Base-by-base conservation (phyloP, 345 rosid species). In the Eucalyptus erythrocorys region DNA sequence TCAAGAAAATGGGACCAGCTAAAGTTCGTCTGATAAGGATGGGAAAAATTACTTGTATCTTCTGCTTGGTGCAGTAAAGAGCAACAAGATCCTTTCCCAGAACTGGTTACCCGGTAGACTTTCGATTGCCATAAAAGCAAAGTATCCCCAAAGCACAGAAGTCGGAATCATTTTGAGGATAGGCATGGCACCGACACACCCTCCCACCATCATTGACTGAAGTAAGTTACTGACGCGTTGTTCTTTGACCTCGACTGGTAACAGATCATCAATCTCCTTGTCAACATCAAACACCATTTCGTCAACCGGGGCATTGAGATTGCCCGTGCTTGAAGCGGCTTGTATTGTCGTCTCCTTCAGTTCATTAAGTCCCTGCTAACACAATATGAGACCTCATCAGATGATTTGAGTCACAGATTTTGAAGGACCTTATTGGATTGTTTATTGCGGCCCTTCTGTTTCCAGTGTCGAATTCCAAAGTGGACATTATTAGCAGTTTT, bases 41-140 rank as follows among this genome's bases (percentile, higher is more conserved):
- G 26, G 19, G 59, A 8, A 6, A 19, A 79, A 24, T 90, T 92
- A 96, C 98, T 95, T 96, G 93, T 93, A 95, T 93, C 98, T 90
- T 91, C 96, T 92, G 90, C 97, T 94, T 47, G 97, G 97, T 42
- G 95, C 95, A 3, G 96, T 95, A 94, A 96, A 94, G 89, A 96
- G 96, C 90, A 96, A 87, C 79, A 96, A 88, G 90, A 96, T 94
- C 91, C 98, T 93, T 91, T 96, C 97, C 97, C 98, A 96, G 48
- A 95, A 96, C 86, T 96, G 98, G 89, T 96, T 96, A 34, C 98
- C 97, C 1, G 96, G 98, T 87, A 96, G 93, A 89, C 97, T 96
- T 91, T 96, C 98, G 32, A 96, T 94, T 32, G 98, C 98, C 98
- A 96, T 96, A 92, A 93, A 96, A 48, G 98, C 98, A 82, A 96